Evolutionary conservation across 2,329 filamentous ascomycete species (phyloP), one percentile per base, ranked within the genome.

Genomic region (Fusarium nanum): DNA sequence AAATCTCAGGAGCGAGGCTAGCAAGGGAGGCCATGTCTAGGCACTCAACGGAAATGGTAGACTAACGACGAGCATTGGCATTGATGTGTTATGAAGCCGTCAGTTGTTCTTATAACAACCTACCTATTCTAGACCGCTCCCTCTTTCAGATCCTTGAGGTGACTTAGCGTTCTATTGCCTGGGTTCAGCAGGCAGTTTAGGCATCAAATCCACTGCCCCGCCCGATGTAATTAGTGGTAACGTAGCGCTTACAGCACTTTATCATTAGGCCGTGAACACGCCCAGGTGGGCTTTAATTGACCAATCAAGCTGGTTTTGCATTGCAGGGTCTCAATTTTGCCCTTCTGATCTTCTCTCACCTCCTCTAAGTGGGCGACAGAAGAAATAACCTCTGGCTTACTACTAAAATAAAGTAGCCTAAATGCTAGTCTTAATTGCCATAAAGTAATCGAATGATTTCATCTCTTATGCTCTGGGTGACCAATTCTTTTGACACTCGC

Each of bases 1-100:
- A 73, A 40, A 67, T 47, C 18, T 73, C 70, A 16, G 42, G 37
- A 0, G 25, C 22, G 3, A 66, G 20, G 13, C 13, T 9, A 0
- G n/a, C 13, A 20, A 2, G 1, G 3, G 30, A 49, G 40, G 7
- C 3, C 63, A 66, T 65, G 8, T 6, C 30, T 16, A 25, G 3
- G 3, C 6, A n/a, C 7, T 27, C 13, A 28, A 6, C 16, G 18
- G 11, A 4, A 47, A 53, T 4, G 13, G 2, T 5, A 44, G 20
- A n/a, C 6, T 34, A 28, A 0, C 23, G 9, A 23, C 7, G 23
- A 18, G 10, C 8, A 16, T 1, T 6, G 14, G n/a, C 8, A 2
- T 13, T 25, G 23, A 20, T 37, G 16, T 16, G 2, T 30, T 30
- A 20, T 18, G 13, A n/a, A 23, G 20, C 14, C 2, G 9, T 11